Evolutionary conservation across 257 asterid species (phyloP).

Genomic region (Plectranthus barbatus): DNA sequence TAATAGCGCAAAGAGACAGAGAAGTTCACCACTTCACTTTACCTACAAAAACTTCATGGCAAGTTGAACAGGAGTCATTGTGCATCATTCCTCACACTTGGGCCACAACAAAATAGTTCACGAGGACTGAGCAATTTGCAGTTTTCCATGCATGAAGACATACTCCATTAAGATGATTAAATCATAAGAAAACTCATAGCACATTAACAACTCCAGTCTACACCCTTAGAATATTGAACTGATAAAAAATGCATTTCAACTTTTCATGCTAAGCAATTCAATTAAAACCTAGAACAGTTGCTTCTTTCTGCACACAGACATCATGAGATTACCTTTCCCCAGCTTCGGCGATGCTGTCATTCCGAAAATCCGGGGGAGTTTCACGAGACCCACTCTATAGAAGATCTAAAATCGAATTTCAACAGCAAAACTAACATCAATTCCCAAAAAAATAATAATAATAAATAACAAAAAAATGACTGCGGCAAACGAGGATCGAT

Average conservation of each 20-base stretch:
- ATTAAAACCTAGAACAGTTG: not conserved
- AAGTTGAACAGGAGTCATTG: not conserved
- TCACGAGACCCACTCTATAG: constrained; percentile 38
- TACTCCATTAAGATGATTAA: not conserved
- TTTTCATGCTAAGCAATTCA: not conserved
- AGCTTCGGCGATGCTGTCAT: constrained; percentile 86
- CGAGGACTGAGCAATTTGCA: not conserved
- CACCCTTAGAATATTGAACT: not conserved
- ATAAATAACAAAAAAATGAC: not conserved
- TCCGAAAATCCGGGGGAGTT: constrained; percentile 78
- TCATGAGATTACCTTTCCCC: constrained; percentile 61
- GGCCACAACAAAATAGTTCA: not conserved
- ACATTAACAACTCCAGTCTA: not conserved
- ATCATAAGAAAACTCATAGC: not conserved
- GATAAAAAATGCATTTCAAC: not conserved
- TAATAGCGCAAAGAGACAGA: not conserved
- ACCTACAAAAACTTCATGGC: not conserved
- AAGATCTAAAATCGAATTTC: constrained; percentile 38
- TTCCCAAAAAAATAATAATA: not conserved
- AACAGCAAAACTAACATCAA: not conserved
- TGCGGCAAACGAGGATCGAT: not conserved
- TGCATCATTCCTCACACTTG: not conserved
- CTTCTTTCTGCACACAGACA: not conserved
- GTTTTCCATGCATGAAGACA: not conserved
- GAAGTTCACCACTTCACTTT: not conserved